Evolutionary conservation across 2,329 filamentous ascomycete species (phyloP), one percentile per base, ranked within the genome.

Genomic region (Exophiala calicioides): DNA sequence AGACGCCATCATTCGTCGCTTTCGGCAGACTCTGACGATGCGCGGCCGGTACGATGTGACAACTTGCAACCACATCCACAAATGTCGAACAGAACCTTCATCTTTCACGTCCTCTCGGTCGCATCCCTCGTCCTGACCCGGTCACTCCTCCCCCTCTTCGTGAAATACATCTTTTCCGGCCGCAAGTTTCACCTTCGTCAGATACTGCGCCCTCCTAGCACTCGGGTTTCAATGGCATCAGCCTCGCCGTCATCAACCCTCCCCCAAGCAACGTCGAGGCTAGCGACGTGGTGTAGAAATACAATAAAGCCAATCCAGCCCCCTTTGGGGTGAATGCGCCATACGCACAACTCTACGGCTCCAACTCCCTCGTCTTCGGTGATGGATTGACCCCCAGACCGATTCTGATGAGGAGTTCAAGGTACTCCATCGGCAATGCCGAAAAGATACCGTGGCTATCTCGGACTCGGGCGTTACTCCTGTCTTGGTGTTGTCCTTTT

Each of bases 331-430:
- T 68, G 1, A 68, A 76, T 3, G 77, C 78, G 3, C 81, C 81
- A 0, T 84, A 84, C 58, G 81, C 81, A 2, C 82, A 85, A 62
- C 68, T 85, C 0, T 86, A 84, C 60, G 81, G 78, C 2, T 67
- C 85, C 48, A 82, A 80, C 56, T 80, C 75, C n/a, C 75, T 84
- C 70, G 72, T 80, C 1, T 85, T 82, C 61, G 78, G 76, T 49
- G 65, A 70, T 0, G 82, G 83, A 0, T 64, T 85, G 40, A 77
- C 80, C 0, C 42, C 83, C 4, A 83, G 83, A 0, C 82, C 82
- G 0, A 60, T 83, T 10, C 20, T 58, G 9, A 53, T 36, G 19
- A 56, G 57, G 9, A 23, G 26, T 1, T 29, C 58, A 29, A 44
- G 53, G 19, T 51, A 58, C 35, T 33, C 21, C 8, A 50, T 59